Base-by-base conservation (phyloP, 2,329 filamentous ascomycete genomes). In the Waltergamsia citrina region DNA sequence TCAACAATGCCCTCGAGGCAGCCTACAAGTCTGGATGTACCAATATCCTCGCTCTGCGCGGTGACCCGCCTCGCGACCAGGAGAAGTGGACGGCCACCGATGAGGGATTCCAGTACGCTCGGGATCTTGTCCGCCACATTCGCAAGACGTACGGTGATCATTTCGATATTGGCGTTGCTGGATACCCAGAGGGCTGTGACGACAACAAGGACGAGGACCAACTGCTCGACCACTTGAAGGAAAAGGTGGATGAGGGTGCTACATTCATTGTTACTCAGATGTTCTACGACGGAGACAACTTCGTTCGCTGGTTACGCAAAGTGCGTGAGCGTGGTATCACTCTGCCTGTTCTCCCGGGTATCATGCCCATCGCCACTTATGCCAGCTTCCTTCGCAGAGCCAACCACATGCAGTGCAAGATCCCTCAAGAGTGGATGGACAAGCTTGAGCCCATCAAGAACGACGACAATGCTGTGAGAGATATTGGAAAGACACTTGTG, bases 201-300 rank as follows among this genome's bases (percentile, higher is more conserved):
- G 92, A 96, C 57, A 87, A 94, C 55, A 78, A 85, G 48, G 79
- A 94, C 50, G 81, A 86, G 34, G 87, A 94, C 30, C 61, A 75
- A 39, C 71, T 98, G 49, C 76, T 98, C 42, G 81, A 92, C 43
- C 92, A 96, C 56, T 63, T 98, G 51, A 96, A 96, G 65, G 84
- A 96, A 59, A 98, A 98, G 66, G 81, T 96, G 22, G 92, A 98
- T 54, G 85, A 85, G 38, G 92, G 92, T 33, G 88, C 82, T 41
- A 81, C 83, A 6, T 98, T 96, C 55, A 84, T 98, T 43, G 85
- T 98, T 35, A 96, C 92, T 0, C 92, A 98, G 63, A 98, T 98
- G 92, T 96, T 96, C 63, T 98, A 98, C 66, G 90, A 98, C 51
- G 88, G 78, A 32, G 90, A 98, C 51, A 90, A 92, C 53, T 98